Evolutionary conservation across 129 eudicot genomes (phyloP), one percentile per base, ranked within the genome.

Genomic region (Gnaphalium uliginosum): DNA sequence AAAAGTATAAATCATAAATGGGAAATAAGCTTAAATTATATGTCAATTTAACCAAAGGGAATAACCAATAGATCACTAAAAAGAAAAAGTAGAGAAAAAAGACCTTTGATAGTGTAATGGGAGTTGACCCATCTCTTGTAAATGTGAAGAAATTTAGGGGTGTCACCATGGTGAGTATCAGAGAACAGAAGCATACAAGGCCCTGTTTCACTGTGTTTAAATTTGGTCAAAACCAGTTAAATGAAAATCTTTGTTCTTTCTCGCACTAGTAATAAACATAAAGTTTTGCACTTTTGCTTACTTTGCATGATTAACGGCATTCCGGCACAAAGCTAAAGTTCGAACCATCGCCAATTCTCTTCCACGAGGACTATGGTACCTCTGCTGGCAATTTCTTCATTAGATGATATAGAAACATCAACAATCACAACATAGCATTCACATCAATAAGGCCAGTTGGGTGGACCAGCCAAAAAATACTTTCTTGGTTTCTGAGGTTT

Each of bases 71-170:
- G 18, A 46, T 14, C 17, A 13, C 5, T 46, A 46, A 13, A 46
- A 22, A 32, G 7, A 46, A 37, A n/a, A 58, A 69, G 63, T 58
- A 22, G 56, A 70, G 0, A 3, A 32, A 60, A 60, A 56, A 27
- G 51, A 89, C 97, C 89, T 87, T 78, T 89, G 68, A 90, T 82
- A 25, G 89, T 83, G 83, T 81, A 93, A 24, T 90, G 82, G 71
- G 92, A 93, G 48, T 92, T 82, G 54, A 90, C 69, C 98, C 98
- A 93, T 85, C 96, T 86, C 85, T 87, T 93, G 81, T 90, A 93
- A 35, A 93, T 80, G 84, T 80, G 90, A 29, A 90, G 83, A 79
- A 85, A 79, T 85, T 87, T 82, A 8, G 91, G 91, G 82, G 87
- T 68, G 72, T 90, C 96, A 48, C 98, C 96, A 79, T 85, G 86